Percentiles rank a stretch among this genome's conserved stretches.
phyloP scores from a whole-genome alignment of 2,329 filamentous ascomycete genomes.

The Penicillium sp. region DNA sequence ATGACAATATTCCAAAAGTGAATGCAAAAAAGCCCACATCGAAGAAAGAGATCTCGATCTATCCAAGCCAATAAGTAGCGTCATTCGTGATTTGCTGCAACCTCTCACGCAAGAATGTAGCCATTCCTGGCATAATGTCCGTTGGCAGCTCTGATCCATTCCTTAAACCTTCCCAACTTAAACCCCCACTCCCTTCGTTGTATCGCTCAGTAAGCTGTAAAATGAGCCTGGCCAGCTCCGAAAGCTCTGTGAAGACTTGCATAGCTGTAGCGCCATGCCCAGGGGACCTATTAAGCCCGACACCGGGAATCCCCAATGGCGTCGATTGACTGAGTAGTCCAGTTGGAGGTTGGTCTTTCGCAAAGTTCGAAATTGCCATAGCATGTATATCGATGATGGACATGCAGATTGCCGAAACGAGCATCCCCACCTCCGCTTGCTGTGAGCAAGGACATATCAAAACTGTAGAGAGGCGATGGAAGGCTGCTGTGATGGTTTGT shows the following conservation, averaged over 20 bases:
- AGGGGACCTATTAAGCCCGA: not conserved
- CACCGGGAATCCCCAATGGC: not conserved
- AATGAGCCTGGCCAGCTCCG: conserved; percentile 11
- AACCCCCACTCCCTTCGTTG: not conserved
- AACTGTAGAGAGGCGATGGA: conserved; percentile 10
- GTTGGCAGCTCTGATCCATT: not conserved
- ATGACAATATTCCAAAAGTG: no score
- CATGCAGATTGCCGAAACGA: conserved; percentile 12
- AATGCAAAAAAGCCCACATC: not conserved
- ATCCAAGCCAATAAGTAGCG: not conserved
- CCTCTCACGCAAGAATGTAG: not conserved
- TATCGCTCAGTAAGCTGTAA: conserved; percentile 13
- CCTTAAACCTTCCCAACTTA: not conserved
- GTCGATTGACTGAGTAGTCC: not conserved
- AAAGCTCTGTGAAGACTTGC: conserved; percentile 9
- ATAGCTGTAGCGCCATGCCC: not conserved
- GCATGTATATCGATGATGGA: conserved; percentile 8
- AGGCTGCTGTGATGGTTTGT: not conserved
- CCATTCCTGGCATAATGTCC: not conserved
- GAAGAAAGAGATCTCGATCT: not conserved
- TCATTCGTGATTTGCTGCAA: conserved; percentile 3
- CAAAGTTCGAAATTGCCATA: not conserved
- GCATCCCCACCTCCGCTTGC: conserved; percentile 7
- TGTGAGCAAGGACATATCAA: conserved; percentile 13
- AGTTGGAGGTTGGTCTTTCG: not conserved